A percentile compares a stretch with the other conserved stretches of the same genome.
These are phyloP conservation scores for Quaeritorhiza haematococci DNA, from an alignment of 371 early-diverging fungal genomes.

Conservation along the genomic window DNA sequence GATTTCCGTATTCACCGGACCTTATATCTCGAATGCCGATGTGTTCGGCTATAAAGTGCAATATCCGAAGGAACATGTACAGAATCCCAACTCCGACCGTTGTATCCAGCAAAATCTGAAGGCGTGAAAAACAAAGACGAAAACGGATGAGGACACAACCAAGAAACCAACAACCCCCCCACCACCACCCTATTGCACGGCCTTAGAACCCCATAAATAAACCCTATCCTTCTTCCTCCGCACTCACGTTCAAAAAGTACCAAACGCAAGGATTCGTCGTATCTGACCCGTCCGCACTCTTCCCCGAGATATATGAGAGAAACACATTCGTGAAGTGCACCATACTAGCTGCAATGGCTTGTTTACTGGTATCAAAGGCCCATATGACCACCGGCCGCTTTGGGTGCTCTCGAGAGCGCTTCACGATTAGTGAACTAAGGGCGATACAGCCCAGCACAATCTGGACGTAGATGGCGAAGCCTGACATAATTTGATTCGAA, in stretches of 20 bases:
- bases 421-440: conserved; percentile 23
- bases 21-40: conserved; percentile 21
- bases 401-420: conserved; percentile 19
- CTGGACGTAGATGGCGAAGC: conserved; percentile 34
- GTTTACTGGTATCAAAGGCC: conserved; percentile 33
- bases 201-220: background rate
- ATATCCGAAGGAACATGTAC: conserved; percentile 20
- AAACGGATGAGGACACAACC: background rate
- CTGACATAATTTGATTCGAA: conserved; percentile 2
- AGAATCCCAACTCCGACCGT: conserved; percentile 36
- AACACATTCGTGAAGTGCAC: conserved; percentile 20
- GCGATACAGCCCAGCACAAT: conserved; percentile 26
- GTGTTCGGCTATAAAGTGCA: conserved; percentile 17
- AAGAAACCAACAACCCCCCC: background rate
- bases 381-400: conserved; percentile 21
- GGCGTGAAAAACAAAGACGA: background rate
- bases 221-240: background rate
- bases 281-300: conserved; percentile 5
- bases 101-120: conserved; percentile 32
- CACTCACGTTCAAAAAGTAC: conserved; percentile 34
- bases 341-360: conserved; percentile 34
- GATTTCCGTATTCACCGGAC: conserved; percentile 32
- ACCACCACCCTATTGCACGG: background rate
- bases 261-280: conserved; percentile 29
- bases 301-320: conserved; percentile 14